Evolutionary conservation across 495 filamentous ascomycete species (phyloP).

Genomic region (Penicillium antarcticum): DNA sequence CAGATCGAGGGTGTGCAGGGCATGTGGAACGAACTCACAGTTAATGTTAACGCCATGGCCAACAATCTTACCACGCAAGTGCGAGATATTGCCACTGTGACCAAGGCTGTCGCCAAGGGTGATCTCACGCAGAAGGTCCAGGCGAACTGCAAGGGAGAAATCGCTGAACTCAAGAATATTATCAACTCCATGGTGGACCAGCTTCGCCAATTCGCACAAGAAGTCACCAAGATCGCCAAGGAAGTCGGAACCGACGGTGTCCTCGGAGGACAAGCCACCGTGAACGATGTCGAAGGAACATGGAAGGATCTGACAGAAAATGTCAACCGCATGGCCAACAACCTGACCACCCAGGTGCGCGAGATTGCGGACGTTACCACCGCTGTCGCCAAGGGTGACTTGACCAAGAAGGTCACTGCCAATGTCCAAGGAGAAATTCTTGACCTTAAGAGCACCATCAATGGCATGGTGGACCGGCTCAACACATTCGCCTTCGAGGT

Average conservation of each 20-base stretch:
- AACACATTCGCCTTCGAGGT: conserved; percentile 98
- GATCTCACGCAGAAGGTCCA: conserved; percentile 96
- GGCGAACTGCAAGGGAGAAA: conserved; percentile 95
- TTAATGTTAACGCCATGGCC: conserved; percentile 98
- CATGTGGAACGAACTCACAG: conserved; percentile 95
- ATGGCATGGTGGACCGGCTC: conserved; percentile 97
- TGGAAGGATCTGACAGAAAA: conserved; percentile 98
- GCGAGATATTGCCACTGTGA: conserved; percentile 96
- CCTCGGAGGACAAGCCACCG: conserved; percentile 91
- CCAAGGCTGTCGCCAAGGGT: conserved; percentile 95
- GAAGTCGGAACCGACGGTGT: conserved; percentile 97
- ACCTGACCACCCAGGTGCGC: conserved; percentile 94
- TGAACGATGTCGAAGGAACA: conserved; percentile 95
- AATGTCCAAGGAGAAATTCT: conserved; percentile 96
- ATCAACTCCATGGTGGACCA: conserved; percentile 99
- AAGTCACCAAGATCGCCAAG: conserved; percentile 96
- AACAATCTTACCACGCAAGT: conserved; percentile 97
- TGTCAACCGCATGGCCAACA: conserved; percentile 99
- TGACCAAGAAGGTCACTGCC: conserved; percentile 93
- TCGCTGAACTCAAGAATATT: conserved; percentile 90
- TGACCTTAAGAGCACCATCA: conserved; percentile 95
- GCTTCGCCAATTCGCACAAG: conserved; percentile 91
- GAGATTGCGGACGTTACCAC: conserved; percentile 98
- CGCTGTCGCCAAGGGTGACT: conserved; percentile 89
- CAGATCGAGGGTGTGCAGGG: conserved; percentile 84